Percentiles rank a stretch among this genome's conserved stretches.
Evolutionary conservation across 306 rosid species (phyloP).

Genomic region (Pterocarpus macrocarpus): DNA sequence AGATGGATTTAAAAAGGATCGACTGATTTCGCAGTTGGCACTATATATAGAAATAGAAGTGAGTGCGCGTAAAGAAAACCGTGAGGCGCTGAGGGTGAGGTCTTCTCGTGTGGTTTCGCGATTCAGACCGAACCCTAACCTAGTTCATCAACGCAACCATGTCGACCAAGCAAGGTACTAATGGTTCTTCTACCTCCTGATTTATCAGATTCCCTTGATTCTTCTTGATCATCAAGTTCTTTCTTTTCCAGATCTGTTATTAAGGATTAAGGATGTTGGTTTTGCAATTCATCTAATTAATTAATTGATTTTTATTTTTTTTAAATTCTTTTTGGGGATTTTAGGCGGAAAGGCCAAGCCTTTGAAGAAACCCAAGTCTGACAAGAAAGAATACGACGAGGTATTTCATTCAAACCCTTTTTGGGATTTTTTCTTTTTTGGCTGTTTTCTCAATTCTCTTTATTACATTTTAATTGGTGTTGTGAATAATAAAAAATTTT

Average conservation of each 20-base stretch:
- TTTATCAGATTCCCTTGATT: conserved; percentile 25
- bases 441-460: background rate
- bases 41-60: background rate
- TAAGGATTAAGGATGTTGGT: background rate
- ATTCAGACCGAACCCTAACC: conserved; percentile 51
- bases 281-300: background rate
- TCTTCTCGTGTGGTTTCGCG: conserved; percentile 10
- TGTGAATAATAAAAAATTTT: background rate
- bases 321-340: background rate
- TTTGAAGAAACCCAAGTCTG: conserved; percentile 91
- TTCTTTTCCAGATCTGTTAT: conserved; percentile 20
- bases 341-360: conserved; percentile 98
- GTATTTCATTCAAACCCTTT: conserved; percentile 49
- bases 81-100: conserved; percentile 45
- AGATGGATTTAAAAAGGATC: background rate
- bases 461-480: background rate
- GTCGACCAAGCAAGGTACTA: conserved; percentile 89
- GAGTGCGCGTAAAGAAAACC: background rate
- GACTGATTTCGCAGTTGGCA: background rate
- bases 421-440: background rate
- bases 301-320: background rate
- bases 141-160: conserved; percentile 62
- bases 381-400: conserved; percentile 88
- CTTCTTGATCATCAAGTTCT: background rate
- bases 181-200: background rate